A percentile compares a stretch with the other conserved stretches of the same genome.
These are phyloP conservation scores for Leccinum variicolor DNA, from an alignment of 768 basidiomycete species.

Conservation along the genomic window DNA sequence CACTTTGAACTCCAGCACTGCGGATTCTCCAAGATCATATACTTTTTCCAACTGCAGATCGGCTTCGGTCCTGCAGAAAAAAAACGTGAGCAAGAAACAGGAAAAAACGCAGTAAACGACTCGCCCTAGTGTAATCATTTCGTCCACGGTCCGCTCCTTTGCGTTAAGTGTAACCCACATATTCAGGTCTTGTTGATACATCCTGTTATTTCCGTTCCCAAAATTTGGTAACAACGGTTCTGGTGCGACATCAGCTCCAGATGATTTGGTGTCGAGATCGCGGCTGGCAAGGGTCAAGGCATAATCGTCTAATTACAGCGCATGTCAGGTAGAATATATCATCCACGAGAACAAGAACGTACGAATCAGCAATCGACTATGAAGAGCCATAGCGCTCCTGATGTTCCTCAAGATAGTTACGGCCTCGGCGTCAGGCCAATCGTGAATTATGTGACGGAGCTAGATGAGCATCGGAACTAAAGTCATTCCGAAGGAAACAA, in stretches of 20 bases:
- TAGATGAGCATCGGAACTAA: neutral
- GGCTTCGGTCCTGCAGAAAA: slow-evolving; percentile 9
- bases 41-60: slow-evolving; percentile 23
- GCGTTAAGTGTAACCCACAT: slow-evolving; percentile 44
- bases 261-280: slow-evolving; percentile 2
- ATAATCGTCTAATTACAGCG: slow-evolving; percentile 19
- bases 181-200: slow-evolving; percentile 43
- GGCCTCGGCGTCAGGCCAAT: slow-evolving; percentile 36
- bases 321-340: neutral
- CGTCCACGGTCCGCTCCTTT: slow-evolving; percentile 41
- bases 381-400: slow-evolving; percentile 24
- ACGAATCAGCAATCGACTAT: slow-evolving; percentile 35
- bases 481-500: neutral
- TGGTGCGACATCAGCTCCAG: slow-evolving; percentile 32
- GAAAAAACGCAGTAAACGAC: neutral
- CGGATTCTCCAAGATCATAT: neutral
- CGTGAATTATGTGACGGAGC: slow-evolving; percentile 31
- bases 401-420: slow-evolving; percentile 30
- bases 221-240: slow-evolving; percentile 48
- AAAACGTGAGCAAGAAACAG: neutral
- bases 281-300: slow-evolving; percentile 10
- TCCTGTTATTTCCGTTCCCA: slow-evolving; percentile 37
- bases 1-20: slow-evolving; percentile 5
- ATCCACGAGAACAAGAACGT: slow-evolving; percentile 3
- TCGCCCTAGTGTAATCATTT: slow-evolving; percentile 36